phyloP scores from a whole-genome alignment of 306 rosid species.

The Sechiopsis laciniata region DNA sequence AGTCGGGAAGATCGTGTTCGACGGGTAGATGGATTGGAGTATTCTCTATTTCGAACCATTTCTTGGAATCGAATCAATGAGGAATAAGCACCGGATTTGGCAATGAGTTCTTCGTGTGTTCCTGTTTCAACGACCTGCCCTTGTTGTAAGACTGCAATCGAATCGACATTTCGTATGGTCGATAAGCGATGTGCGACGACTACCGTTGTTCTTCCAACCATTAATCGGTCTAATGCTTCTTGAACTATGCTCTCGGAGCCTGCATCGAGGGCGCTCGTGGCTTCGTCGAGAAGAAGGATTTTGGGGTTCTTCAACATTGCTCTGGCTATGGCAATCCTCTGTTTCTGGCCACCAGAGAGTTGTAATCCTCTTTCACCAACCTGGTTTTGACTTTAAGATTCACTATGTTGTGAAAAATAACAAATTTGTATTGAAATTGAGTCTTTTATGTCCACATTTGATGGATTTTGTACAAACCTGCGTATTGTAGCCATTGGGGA shows the following conservation, averaged over 20 bases:
- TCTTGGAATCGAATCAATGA: constrained; percentile 92
- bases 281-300: constrained; percentile 92
- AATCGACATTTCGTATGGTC: constrained; percentile 81
- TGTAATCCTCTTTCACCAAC: constrained; percentile 97
- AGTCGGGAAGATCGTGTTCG: constrained; percentile 75
- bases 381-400: constrained; percentile 30
- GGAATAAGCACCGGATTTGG: constrained; percentile 78
- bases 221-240: constrained; percentile 91
- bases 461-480: constrained; percentile 42
- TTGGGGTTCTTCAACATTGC: constrained; percentile 94
- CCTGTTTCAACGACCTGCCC: constrained; percentile 95
- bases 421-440: background rate
- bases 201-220: constrained; percentile 90
- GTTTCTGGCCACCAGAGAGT: constrained; percentile 94
- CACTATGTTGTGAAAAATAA: background rate
- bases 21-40: constrained; percentile 81
- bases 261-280: constrained; percentile 95
- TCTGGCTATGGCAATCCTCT: constrained; percentile 95
- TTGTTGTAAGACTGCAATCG: constrained; percentile 89
- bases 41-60: constrained; percentile 76
- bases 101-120: constrained; percentile 82
- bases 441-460: background rate
- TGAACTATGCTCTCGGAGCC: constrained; percentile 97
- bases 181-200: constrained; percentile 92
- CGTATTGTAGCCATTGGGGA: constrained; percentile 82